Evolutionary conservation across 805 yeast genomes (phyloP), one percentile per base, ranked within the genome.

Genomic region (Zygoascus bituminiphila): DNA sequence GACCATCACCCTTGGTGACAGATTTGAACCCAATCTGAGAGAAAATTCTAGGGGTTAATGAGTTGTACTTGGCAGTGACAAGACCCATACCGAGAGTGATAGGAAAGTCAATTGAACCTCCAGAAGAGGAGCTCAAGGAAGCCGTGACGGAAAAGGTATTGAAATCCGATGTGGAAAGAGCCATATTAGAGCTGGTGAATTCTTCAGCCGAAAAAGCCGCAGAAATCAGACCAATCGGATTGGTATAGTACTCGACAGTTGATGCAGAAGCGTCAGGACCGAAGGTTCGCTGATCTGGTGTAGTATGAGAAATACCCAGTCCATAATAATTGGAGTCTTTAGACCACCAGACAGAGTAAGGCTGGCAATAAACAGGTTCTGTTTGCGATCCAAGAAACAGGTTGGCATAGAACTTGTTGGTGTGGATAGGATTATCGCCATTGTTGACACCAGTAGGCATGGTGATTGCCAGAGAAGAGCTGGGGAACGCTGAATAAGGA

Each of bases 31-130:
- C 82, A 40, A 74, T 65, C 50, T 69, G 69, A 1, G 79, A 68
- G 53, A 67, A 68, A 24, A 79, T 55, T 19, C 62, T 55, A 15
- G 81, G 75, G 24, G 73, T 67, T 54, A 78, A 64, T 10, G 79
- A 79, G 55, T 74, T 63, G 56, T 74, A 75, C 22, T 76, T 64
- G 23, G 81, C 86, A 26, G 95, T 82, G 14, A 85, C 77, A 53
- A 85, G 79, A 5, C 96, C 96, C 74, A 74, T 74, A 47, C 97
- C 97, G 63, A 84, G 89, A 5, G 82, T 84, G 47, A 84, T 59
- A 3, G 91, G 89, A 42, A 76, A 53, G 26, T 71, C 69, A 14
- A 82, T 65, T 42, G 62, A 64, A 43, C 74, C 73, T 2, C 57
- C 51, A 14, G 63, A 49, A 17, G 63, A 48, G 7, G 42, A 51